These are phyloP conservation scores for Pseudomonodictys pantanalensis DNA, from an alignment of 495 filamentous ascomycete genomes.

Conservation along the genomic window DNA sequence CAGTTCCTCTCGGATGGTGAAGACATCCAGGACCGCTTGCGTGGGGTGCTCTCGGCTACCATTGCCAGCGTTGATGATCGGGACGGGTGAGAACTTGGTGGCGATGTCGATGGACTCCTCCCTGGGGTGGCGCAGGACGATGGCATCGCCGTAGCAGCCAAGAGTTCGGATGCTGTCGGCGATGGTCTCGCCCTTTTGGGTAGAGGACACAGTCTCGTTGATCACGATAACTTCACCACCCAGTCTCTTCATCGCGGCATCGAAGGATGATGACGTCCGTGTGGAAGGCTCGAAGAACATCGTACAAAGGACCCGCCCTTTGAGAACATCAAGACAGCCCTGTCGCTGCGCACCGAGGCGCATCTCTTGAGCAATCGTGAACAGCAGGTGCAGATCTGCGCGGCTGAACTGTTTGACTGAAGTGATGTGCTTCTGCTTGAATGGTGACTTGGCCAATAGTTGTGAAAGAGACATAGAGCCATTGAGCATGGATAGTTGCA, in stretches of 20 bases:
- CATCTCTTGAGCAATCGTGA: conserved; percentile 97
- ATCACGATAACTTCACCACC: conserved; percentile 80
- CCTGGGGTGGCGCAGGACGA: conserved; percentile 88
- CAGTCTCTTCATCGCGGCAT: conserved; percentile 95
- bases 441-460: conserved; percentile 73
- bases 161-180: conserved; percentile 92
- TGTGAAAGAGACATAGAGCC: conserved; percentile 55
- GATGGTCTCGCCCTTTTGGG: conserved; percentile 87
- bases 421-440: conserved; percentile 81
- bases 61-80: conserved; percentile 96
- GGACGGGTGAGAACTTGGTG: conserved; percentile 79
- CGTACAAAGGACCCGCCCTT: conserved; percentile 78
- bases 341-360: conserved; percentile 85
- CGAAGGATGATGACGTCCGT: conserved; percentile 92
- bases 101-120: conserved; percentile 74
- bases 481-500: conserved; percentile 71
- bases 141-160: conserved; percentile 88
- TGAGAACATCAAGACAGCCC: conserved; percentile 82
- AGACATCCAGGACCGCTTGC: conserved; percentile 96
- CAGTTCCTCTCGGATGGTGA: conserved; percentile 96
- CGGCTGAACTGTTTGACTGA: conserved; percentile 87
- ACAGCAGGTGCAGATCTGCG: conserved; percentile 83
- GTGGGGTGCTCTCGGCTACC: conserved; percentile 94
- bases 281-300: conserved; percentile 99
- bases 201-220: conserved; percentile 74